Base-by-base conservation (phyloP, 371 early-diverging fungal species). In the Mucor mucedo region DNA sequence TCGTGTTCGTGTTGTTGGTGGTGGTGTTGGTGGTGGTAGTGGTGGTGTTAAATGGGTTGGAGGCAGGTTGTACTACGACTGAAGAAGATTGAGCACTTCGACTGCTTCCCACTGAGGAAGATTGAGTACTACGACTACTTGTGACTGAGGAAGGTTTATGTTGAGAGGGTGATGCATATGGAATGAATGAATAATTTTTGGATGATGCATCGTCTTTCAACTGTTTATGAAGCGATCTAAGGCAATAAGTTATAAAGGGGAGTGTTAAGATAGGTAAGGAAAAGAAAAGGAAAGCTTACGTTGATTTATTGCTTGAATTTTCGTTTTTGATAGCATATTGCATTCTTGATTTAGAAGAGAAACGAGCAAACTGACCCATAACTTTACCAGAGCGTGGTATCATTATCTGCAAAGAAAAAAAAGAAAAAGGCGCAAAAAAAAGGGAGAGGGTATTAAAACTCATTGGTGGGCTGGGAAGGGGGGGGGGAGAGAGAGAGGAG, bases 281-380 rank as follows among this genome's bases (percentile, higher is more conserved):
- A 42, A 4, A 42, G 3, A 42, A 47, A 47, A 47, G 5, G 27
- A 42, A 42, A 55, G 2, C 50, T 30, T 28, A 28, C 28, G 50
- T 50, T 11, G 30, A 4, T 13, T 11, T 16, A 21, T 50, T 50
- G 28, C 29, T 50, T 30, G 30, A 30, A 4, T 28, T 50, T 30
- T 50, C 32, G 28, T 50, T 50, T 14, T 50, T 28, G 1, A 30
- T 11, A 30, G 30, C 28, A 50, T 30, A 30, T 30, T 50, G 50
- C 50, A 50, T 50, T 50, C 50, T 50, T 29, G 14, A 42, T 27
- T 6, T 40, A 38, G 13, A 8, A 48, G 49, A 14, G 0, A 32
- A 50, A 28, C 50, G 50, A 30, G 28, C 30, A 50, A 7, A 50
- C 30, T 50, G 50, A 50, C 50, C 30, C 32, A 50, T 50, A 50